phyloP scores from a whole-genome alignment of 345 rosid species.

The Aurinia saxatilis region DNA sequence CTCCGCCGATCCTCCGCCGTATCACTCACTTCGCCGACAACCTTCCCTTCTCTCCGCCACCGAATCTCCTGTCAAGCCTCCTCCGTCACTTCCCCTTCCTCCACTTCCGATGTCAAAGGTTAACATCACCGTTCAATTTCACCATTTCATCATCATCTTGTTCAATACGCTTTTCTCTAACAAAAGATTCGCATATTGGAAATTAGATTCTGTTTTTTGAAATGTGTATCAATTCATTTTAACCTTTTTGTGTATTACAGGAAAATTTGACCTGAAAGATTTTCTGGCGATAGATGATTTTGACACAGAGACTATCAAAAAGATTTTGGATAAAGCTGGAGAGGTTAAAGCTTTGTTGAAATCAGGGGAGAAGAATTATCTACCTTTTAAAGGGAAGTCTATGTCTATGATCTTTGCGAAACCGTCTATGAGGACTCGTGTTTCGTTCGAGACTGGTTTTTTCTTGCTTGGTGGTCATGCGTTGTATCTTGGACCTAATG shows the following conservation, averaged over 20 bases:
- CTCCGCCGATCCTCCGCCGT: slow-evolving; percentile 19
- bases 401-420: slow-evolving; percentile 97
- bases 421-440: slow-evolving; percentile 96
- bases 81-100: slow-evolving; percentile 43
- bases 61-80: slow-evolving; percentile 59
- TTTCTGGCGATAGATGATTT: slow-evolving; percentile 80
- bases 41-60: slow-evolving; percentile 21
- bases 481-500: slow-evolving; percentile 78
- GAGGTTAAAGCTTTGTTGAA: slow-evolving; percentile 80
- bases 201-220: background rate
- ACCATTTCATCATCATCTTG: background rate
- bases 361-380: slow-evolving; percentile 74
- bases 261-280: slow-evolving; percentile 43
- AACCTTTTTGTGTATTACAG: slow-evolving; percentile 33
- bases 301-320: slow-evolving; percentile 66
- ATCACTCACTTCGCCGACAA: slow-evolving; percentile 26
- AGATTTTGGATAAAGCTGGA: slow-evolving; percentile 62
- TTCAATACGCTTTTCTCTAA: background rate
- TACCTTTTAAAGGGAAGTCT: slow-evolving; percentile 83
- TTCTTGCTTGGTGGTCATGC: slow-evolving; percentile 97
- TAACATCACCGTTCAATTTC: too few relatives aligned
- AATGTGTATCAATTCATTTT: background rate
- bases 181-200: background rate
- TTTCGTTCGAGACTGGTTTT: slow-evolving; percentile 94
- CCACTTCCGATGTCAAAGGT: slow-evolving; percentile 42